phyloP scores from a whole-genome alignment of 352 stramenopile genomes.

The Albugo candida region DNA sequence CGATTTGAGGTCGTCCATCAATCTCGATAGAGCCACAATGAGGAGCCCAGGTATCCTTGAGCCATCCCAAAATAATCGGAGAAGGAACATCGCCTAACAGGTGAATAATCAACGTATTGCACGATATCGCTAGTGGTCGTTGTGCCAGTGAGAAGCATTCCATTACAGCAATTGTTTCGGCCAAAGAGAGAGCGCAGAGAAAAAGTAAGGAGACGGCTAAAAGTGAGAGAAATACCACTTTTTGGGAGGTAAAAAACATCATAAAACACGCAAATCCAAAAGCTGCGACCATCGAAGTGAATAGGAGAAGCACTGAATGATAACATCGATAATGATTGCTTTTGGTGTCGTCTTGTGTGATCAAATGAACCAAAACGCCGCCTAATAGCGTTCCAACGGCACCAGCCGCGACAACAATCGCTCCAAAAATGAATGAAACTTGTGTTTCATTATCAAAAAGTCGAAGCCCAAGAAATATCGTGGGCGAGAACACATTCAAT shows the following conservation, averaged over 20 bases:
- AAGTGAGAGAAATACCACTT: conserved; percentile 39
- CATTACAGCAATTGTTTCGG: conserved; percentile 77
- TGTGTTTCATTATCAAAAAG: conserved; percentile 72
- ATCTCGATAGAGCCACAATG: conserved; percentile 58
- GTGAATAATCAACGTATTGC: conserved; percentile 85
- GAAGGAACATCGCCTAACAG: conserved; percentile 86
- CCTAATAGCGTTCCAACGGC: conserved; percentile 78
- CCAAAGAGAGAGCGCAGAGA: conserved; percentile 53
- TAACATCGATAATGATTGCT: conserved; percentile 21
- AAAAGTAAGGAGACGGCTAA: conserved; percentile 49
- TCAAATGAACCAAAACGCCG: conserved; percentile 46
- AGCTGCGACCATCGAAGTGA: conserved; percentile 27
- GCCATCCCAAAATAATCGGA: conserved; percentile 80
- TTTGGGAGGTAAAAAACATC: conserved; percentile 28
- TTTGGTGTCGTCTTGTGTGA: conserved; percentile 17
- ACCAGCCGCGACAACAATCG: conserved; percentile 55
- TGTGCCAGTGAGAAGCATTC: conserved; percentile 74
- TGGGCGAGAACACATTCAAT: conserved; percentile 71
- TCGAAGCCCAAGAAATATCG: conserved; percentile 78
- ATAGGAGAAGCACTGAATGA: conserved; percentile 40
- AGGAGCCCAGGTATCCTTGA: conserved; percentile 87
- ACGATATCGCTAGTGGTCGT: conserved; percentile 77
- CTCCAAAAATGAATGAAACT: conserved; percentile 77
- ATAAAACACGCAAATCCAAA: conserved; percentile 28
- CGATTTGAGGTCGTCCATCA: conserved; percentile 30